Percentiles rank a stretch among this genome's conserved stretches.
Conservation (phyloP, 2,329 filamentous ascomycete genomes). For the Calonectria henricotiae region DNA sequence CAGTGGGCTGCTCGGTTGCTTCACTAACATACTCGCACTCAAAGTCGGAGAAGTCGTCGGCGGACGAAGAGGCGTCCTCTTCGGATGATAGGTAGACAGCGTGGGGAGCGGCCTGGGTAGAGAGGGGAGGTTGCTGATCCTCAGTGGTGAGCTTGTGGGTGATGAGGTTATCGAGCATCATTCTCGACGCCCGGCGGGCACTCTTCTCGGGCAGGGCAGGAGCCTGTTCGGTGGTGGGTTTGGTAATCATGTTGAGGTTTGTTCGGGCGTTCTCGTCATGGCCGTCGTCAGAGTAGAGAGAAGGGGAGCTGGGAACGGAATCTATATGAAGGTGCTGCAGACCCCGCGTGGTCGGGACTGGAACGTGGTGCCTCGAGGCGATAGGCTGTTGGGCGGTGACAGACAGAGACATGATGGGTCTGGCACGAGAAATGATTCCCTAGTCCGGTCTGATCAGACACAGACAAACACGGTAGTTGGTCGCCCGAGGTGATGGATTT, state of each 20-base stretch:
- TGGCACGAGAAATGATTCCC: constrained; percentile 38
- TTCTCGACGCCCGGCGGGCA: constrained; percentile 65
- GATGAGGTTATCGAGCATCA: constrained; percentile 55
- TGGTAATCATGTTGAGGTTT: constrained; percentile 53
- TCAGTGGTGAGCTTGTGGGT: constrained; percentile 54
- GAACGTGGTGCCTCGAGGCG: constrained; percentile 45
- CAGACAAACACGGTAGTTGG: constrained; percentile 21
- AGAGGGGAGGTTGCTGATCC: constrained; percentile 54
- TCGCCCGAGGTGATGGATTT: constrained; percentile 20
- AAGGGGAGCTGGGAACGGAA: constrained; percentile 49
- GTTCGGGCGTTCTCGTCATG: constrained; percentile 45
- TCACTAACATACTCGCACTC: constrained; percentile 66
- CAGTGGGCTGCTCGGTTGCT: constrained; percentile 47
- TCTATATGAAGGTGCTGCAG: constrained; percentile 50
- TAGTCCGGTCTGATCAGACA: constrained; percentile 32
- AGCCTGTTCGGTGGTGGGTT: constrained; percentile 47
- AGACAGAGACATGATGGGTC: constrained; percentile 49
- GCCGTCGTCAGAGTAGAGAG: constrained; percentile 50
- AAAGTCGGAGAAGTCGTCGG: constrained; percentile 74
- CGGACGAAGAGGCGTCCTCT: constrained; percentile 76
- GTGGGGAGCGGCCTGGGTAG: constrained; percentile 66
- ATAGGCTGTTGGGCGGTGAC: constrained; percentile 44
- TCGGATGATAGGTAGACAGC: constrained; percentile 77
- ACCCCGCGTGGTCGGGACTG: constrained; percentile 40
- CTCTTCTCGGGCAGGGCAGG: constrained; percentile 70